Percentiles rank a stretch among this genome's conserved stretches.
These are phyloP conservation scores for Cystofilobasidium ferigula DNA, from an alignment of 768 basidiomycete genomes.

Conservation along the genomic window DNA sequence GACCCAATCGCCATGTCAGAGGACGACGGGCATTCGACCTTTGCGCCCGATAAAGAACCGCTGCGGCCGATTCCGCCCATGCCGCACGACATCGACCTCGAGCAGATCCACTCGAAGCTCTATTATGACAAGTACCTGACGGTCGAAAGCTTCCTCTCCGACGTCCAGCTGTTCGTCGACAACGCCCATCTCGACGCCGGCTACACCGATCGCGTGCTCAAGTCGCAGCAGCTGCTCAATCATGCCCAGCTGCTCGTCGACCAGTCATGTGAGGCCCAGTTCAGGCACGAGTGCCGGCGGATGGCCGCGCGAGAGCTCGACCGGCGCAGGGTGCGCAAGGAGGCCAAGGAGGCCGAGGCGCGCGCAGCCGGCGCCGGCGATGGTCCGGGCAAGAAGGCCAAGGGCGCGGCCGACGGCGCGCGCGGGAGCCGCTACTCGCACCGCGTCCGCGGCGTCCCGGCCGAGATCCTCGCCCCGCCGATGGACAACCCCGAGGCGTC, in stretches of 20 bases:
- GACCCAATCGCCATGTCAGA: constrained; percentile 9
- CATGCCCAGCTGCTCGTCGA: constrained; percentile 68
- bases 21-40: not conserved
- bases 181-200: constrained; percentile 59
- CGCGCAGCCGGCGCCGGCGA: not conserved
- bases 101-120: constrained; percentile 74
- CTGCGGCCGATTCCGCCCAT: constrained; percentile 40
- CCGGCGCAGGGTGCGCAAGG: constrained; percentile 32
- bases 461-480: not conserved
- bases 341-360: constrained; percentile 25
- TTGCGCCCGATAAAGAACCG: constrained; percentile 24
- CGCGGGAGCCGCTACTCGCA: not conserved
- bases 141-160: constrained; percentile 73
- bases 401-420: constrained; percentile 39
- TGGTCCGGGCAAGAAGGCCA: constrained; percentile 33
- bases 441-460: not conserved
- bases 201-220: constrained; percentile 64
- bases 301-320: constrained; percentile 62
- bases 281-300: constrained; percentile 70
- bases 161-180: constrained; percentile 41
- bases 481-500: not conserved
- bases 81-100: constrained; percentile 73
- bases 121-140: constrained; percentile 67
- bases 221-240: constrained; percentile 79
- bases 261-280: constrained; percentile 68